A percentile compares a stretch with the other conserved stretches of the same genome.
These are phyloP conservation scores for Boechera retrofracta DNA, from an alignment of 345 rosid genomes.

Conservation along the genomic window DNA sequence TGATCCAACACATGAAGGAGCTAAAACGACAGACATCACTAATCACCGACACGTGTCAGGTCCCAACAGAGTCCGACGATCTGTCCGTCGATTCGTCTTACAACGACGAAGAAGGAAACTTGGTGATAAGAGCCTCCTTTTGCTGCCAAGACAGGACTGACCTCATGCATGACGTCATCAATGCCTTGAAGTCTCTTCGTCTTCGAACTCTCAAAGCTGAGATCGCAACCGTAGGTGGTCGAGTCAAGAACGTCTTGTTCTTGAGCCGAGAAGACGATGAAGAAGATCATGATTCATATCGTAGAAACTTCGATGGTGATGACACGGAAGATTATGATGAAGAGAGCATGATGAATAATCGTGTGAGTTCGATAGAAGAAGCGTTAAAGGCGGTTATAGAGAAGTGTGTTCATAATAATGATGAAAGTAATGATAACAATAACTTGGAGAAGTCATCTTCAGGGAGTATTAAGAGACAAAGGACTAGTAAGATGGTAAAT, in stretches of 20 bases:
- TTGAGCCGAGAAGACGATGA: constrained; percentile 64
- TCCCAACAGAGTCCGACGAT: constrained; percentile 90
- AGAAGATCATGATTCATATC: constrained; percentile 31
- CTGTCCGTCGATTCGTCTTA: constrained; percentile 75
- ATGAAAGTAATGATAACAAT: constrained; percentile 42
- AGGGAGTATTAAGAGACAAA: constrained; percentile 85
- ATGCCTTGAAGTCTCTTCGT: constrained; percentile 74
- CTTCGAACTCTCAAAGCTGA: constrained; percentile 90
- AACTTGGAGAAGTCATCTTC: constrained; percentile 80
- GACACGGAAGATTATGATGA: constrained; percentile 25
- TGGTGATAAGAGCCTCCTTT: constrained; percentile 85
- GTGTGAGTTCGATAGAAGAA: constrained; percentile 78
- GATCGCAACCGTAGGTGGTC: constrained; percentile 92
- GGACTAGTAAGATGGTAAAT: constrained; percentile 56
- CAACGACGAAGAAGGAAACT: constrained; percentile 79
- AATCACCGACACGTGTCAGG: constrained; percentile 79
- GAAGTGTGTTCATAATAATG: constrained; percentile 52
- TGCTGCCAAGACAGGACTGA: constrained; percentile 93
- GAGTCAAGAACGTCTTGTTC: constrained; percentile 87
- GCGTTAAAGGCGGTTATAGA: constrained; percentile 94
- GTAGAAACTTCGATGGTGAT: constrained; percentile 30
- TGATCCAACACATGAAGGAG: constrained; percentile 70
- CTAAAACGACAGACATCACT: constrained; percentile 54
- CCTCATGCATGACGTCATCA: constrained; percentile 85
- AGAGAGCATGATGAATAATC: constrained; percentile 45